Evolutionary conservation across 2,329 filamentous ascomycete genomes (phyloP), one percentile per base, ranked within the genome.

Genomic region (Lecanoromycetidae sp.): DNA sequence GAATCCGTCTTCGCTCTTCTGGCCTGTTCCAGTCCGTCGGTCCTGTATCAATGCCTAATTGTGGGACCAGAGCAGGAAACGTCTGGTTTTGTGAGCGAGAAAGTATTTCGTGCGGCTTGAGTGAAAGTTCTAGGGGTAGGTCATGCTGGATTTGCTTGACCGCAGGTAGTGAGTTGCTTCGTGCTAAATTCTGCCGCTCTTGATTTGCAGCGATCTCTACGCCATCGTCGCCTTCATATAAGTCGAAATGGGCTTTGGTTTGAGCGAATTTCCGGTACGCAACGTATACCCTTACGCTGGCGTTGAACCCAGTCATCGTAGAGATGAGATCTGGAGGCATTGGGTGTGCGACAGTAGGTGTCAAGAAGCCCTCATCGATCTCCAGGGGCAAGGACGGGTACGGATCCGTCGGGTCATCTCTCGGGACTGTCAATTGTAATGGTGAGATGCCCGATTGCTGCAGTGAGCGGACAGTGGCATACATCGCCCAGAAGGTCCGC

Each of bases 171-270:
- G 82, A 84, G 29, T 84, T 78, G 49, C 80, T 77, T 2, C 94
- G 69, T 29, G 87, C 74, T 26, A 74, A 72, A 55, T 82, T 79
- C 63, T 94, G 87, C n/a, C 82, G 77, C 15, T 80, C 74, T 78
- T 84, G 90, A 43, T 80, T 76, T 43, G 83, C 81, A 8, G 90
- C 71, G 27, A 81, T 79, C 49, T 82, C 81, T 57, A 86, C 80
- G 9, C 86, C 86, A 61, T 88, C 88, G 1, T 83, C 82, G 60
- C 87, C 75, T 58, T 94, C 87, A n/a, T n/a, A n/a, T n/a, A n/a
- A n/a, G n/a, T n/a, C n/a, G n/a, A n/a, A n/a, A n/a, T n/a, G n/a
- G n/a, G n/a, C n/a, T n/a, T n/a, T n/a, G 57, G 87, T 77, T 26
- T n/a, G 82, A 83, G 1, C 84, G 75, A 3, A 93, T 67, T 3